These are phyloP conservation scores for Oleoguttula mirabilis DNA, from an alignment of 495 filamentous ascomycete genomes.

Conservation along the genomic window DNA sequence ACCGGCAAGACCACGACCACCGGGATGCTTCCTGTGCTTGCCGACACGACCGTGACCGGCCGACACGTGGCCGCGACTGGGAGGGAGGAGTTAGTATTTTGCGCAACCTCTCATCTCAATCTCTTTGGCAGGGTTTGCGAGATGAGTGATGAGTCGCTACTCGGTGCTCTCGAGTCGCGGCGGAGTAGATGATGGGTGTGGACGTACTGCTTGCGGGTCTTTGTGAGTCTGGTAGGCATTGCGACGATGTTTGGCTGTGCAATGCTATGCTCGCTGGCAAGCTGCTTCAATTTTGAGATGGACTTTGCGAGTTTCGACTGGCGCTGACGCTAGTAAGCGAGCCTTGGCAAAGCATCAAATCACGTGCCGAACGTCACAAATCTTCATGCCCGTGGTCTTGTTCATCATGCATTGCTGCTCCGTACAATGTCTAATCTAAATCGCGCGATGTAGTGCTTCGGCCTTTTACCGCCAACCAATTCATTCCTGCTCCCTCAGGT, in stretches of 20 bases:
- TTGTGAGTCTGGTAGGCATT: slow-evolving; percentile 74
- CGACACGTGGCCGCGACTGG: slow-evolving; percentile 84
- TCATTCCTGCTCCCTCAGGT: slow-evolving; percentile 6
- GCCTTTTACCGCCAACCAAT: too few species aligned
- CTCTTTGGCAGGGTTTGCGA: slow-evolving; percentile 7
- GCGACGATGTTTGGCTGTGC: slow-evolving; percentile 24
- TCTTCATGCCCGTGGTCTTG: too few species aligned
- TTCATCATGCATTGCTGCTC: too few species aligned
- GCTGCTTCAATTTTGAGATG: not conserved
- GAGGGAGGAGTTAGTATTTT: slow-evolving; percentile 17
- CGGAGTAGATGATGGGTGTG: slow-evolving; percentile 4
- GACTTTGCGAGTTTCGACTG: not conserved
- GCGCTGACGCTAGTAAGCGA: not conserved
- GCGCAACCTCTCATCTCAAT: too few species aligned
- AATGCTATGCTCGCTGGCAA: slow-evolving; percentile 3
- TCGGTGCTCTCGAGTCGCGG: slow-evolving; percentile 5
- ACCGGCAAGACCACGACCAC: slow-evolving; percentile 94
- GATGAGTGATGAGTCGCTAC: slow-evolving; percentile 17
- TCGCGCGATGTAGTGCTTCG: too few species aligned
- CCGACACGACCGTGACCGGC: slow-evolving; percentile 86
- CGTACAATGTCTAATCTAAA: too few species aligned
- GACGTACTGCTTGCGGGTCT: slow-evolving; percentile 76
- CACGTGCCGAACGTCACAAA: too few species aligned
- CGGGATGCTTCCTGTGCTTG: slow-evolving; percentile 87
- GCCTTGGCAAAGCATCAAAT: slow-evolving; percentile 1